A percentile compares a stretch with the other conserved stretches of the same genome.
Conservation (phyloP, 352 stramenopile species). For the Globisporangium viniferum region DNA sequence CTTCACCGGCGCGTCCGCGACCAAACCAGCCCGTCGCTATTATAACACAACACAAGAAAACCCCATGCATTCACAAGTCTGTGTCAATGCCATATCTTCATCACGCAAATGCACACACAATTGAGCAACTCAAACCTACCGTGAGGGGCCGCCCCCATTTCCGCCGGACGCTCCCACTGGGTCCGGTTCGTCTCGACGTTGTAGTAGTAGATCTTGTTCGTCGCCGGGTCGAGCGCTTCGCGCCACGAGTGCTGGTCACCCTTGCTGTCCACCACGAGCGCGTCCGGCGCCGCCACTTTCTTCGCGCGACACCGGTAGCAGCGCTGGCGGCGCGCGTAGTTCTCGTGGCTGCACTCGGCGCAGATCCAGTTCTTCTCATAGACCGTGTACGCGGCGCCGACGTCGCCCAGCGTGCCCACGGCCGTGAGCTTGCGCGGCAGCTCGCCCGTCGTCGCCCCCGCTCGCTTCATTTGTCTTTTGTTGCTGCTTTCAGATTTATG, state of each 20-base stretch:
- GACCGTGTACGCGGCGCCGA: constrained; percentile 85
- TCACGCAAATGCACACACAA: background rate
- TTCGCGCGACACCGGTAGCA: constrained; percentile 81
- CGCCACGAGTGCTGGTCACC: constrained; percentile 73
- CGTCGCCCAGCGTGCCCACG: constrained; percentile 78
- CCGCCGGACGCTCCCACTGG: constrained; percentile 87
- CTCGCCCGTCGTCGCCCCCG: constrained; percentile 14
- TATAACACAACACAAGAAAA: background rate
- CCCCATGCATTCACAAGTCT: background rate
- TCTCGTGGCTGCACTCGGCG: constrained; percentile 77
- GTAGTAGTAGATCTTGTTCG: constrained; percentile 94
- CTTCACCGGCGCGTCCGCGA: constrained; percentile 76
- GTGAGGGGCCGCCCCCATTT: constrained; percentile 90
- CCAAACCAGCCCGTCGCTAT: constrained; percentile 92
- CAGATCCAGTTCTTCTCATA: constrained; percentile 91
- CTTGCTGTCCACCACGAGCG: constrained; percentile 51
- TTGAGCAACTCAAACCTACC: constrained; percentile 18
- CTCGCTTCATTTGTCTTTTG: constrained; percentile 17
- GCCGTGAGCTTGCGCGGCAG: constrained; percentile 64
- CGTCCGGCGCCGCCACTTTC: constrained; percentile 62
- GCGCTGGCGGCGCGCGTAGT: constrained; percentile 72
- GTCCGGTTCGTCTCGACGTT: constrained; percentile 85
- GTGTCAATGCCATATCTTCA: background rate
- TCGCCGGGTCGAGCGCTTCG: constrained; percentile 88
- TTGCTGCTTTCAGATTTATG: background rate